phyloP scores from a whole-genome alignment of 768 basidiomycete genomes.

The Leccinellum luteum region DNA sequence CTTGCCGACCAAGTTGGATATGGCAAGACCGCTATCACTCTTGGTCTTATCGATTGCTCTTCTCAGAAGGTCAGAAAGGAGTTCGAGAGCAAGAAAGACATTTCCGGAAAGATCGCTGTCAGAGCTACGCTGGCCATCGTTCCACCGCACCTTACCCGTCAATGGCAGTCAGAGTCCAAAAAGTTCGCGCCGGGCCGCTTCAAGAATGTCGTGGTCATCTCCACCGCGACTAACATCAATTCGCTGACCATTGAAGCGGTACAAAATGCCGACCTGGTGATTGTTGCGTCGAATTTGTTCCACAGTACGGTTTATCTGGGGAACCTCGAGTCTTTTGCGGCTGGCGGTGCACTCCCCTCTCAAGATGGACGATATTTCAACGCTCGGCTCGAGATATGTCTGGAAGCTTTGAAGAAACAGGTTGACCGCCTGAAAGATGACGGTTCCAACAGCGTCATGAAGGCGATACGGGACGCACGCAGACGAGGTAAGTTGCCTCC shows the following conservation, averaged over 20 bases:
- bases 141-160: conserved; percentile 84
- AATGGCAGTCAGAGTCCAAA: conserved; percentile 83
- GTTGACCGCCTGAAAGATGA: conserved; percentile 65
- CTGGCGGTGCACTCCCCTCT: conserved; percentile 64
- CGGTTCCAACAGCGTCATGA: conserved; percentile 59
- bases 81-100: conserved; percentile 46
- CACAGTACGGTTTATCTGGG: conserved; percentile 71
- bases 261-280: conserved; percentile 78
- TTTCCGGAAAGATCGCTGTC: conserved; percentile 65
- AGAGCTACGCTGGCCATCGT: conserved; percentile 84
- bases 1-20: conserved; percentile 96
- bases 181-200: conserved; percentile 63
- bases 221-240: conserved; percentile 70
- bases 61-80: conserved; percentile 55
- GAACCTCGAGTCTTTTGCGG: conserved; percentile 72
- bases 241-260: conserved; percentile 68
- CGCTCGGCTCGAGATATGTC: conserved; percentile 65
- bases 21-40: conserved; percentile 93
- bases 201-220: conserved; percentile 58
- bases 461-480: conserved; percentile 61
- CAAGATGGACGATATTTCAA: conserved; percentile 89
- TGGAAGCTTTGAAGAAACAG: conserved; percentile 59
- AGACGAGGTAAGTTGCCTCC: conserved; percentile 48
- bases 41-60: conserved; percentile 82
- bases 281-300: conserved; percentile 86